Conservation (phyloP, 164 flowering plant species). For the Stephania yunnanensis region DNA sequence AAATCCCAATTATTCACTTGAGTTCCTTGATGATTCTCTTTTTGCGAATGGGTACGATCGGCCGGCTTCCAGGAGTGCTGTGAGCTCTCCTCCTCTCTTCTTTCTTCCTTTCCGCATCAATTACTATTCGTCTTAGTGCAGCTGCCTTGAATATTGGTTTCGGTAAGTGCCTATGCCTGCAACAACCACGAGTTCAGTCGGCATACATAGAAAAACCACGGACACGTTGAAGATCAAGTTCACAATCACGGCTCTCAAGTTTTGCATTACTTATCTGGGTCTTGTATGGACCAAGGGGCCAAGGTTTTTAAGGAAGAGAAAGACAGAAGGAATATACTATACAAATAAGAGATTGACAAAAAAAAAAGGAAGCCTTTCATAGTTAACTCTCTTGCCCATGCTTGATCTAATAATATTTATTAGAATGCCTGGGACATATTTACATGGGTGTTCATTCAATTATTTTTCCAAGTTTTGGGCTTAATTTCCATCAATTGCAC, state of each 20-base stretch:
- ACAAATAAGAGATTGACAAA: background rate
- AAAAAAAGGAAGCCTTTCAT: background rate
- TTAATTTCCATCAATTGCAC: background rate
- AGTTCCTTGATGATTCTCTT: constrained; percentile 60
- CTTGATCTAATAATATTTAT: background rate
- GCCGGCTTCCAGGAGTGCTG: constrained; percentile 69
- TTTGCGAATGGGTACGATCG: constrained; percentile 41
- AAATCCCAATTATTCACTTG: constrained; percentile 33
- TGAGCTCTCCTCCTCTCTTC: constrained; percentile 75
- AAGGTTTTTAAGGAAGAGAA: background rate
- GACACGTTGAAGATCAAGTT: no score
- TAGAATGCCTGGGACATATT: background rate
- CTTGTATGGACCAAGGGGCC: background rate
- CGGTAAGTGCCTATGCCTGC: constrained; percentile 92
- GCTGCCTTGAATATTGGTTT: constrained; percentile 72
- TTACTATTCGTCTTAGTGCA: constrained; percentile 39
- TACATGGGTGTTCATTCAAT: background rate
- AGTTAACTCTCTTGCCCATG: background rate
- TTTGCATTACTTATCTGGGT: background rate
- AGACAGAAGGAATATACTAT: no score
- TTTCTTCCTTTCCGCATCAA: constrained; percentile 58
- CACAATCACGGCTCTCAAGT: background rate
- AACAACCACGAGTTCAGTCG: constrained; percentile 1
- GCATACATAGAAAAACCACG: background rate
- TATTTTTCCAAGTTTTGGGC: background rate